These are phyloP conservation scores for Fusarium nisikadoi DNA, from an alignment of 2,329 filamentous ascomycete species.

Conservation along the genomic window DNA sequence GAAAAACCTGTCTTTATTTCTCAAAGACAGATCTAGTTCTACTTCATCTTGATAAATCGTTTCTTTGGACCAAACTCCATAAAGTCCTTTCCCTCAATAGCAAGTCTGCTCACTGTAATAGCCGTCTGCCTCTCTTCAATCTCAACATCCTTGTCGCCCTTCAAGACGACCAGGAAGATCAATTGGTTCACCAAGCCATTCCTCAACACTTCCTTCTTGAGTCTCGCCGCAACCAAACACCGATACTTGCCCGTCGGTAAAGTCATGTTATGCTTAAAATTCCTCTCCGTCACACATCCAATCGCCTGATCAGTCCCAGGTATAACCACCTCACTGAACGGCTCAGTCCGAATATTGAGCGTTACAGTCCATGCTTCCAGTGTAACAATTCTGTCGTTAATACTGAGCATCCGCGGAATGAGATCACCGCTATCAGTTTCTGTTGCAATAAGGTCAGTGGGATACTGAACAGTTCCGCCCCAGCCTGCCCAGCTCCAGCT, in stretches of 20 bases:
- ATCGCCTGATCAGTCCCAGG: not conserved
- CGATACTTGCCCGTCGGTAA: not conserved
- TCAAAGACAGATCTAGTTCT: not conserved
- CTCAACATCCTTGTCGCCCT: not conserved
- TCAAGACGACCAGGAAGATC: not conserved
- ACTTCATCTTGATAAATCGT: not conserved
- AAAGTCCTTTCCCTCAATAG: not conserved
- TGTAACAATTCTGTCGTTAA: not conserved
- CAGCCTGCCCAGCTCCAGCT: not conserved
- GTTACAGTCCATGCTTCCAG: not conserved
- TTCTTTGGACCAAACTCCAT: not conserved
- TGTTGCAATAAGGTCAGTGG: not conserved
- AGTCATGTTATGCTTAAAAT: not conserved
- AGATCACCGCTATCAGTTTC: not conserved
- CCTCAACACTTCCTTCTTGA: not conserved
- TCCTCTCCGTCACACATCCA: not conserved
- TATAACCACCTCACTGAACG: not conserved
- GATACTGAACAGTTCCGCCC: not conserved
- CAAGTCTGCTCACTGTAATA: not conserved
- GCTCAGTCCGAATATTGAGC: not conserved
- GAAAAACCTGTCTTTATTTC: not conserved
- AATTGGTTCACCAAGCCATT: not conserved
- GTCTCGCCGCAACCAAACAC: not conserved
- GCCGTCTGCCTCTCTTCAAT: not conserved
- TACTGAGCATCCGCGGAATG: not conserved